A percentile compares a stretch with the other conserved stretches of the same genome.
Conservation (phyloP, 108 stramenopile species). For the Conticribra weissflogii region DNA sequence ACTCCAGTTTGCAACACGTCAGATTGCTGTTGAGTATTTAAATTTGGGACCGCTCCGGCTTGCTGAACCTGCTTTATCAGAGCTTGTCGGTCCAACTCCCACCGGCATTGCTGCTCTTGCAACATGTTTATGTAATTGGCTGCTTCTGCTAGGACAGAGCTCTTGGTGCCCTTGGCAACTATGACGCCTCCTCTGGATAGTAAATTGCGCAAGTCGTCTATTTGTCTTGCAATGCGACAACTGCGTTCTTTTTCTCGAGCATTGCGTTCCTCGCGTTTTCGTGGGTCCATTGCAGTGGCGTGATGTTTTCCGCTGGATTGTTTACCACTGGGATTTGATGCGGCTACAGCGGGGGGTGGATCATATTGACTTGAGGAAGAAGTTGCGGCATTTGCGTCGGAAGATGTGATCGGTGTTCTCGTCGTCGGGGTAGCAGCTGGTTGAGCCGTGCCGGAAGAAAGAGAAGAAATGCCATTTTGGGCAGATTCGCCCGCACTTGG, state of each 20-base stretch:
- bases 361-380: conserved; percentile 7
- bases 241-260: conserved; percentile 89
- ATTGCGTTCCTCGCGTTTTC: conserved; percentile 84
- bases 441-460: conserved; percentile 15
- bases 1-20: background rate
- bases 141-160: conserved; percentile 84
- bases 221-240: conserved; percentile 85
- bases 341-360: background rate
- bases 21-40: conserved; percentile 52
- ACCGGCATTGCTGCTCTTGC: conserved; percentile 86
- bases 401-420: background rate
- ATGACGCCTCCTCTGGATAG: conserved; percentile 85
- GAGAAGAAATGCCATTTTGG: conserved; percentile 27
- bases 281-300: conserved; percentile 38
- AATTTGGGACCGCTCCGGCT: conserved; percentile 60
- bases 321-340: too few species aligned
- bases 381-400: background rate
- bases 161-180: conserved; percentile 90
- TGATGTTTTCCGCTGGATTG: conserved; percentile 20
- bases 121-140: conserved; percentile 87
- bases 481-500: conserved; percentile 20
- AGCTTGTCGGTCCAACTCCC: conserved; percentile 70
- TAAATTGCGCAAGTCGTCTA: conserved; percentile 76
- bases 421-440: background rate
- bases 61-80: conserved; percentile 85